Evolutionary conservation across 768 basidiomycete genomes (phyloP).

Genomic region (Ramaria sp.): DNA sequence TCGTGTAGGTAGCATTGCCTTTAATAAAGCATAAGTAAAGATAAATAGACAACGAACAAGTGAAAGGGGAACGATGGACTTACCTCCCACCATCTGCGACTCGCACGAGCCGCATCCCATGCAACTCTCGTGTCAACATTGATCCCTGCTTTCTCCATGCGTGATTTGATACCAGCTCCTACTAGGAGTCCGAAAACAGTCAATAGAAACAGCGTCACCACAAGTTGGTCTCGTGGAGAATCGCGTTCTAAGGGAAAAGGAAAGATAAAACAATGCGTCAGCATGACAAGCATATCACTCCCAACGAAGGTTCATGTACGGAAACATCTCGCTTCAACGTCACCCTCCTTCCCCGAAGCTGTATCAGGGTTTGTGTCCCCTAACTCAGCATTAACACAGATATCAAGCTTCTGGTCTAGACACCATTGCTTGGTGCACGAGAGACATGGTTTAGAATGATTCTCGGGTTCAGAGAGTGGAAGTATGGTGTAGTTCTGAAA

Average conservation of each 20-base stretch:
- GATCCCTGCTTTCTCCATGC: conserved; percentile 71
- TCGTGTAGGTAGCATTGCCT: conserved; percentile 49
- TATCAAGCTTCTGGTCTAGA: conserved; percentile 79
- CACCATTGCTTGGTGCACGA: conserved; percentile 96
- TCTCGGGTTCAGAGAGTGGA: conserved; percentile 68
- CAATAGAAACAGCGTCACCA: conserved; percentile 84
- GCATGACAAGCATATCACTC: conserved; percentile 8
- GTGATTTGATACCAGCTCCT: conserved; percentile 73
- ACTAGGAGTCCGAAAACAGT: conserved; percentile 80
- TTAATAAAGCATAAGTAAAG: conserved; percentile 13
- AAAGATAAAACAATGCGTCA: conserved; percentile 9
- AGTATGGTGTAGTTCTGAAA: conserved; percentile 85
- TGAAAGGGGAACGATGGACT: conserved; percentile 10
- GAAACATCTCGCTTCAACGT: conserved; percentile 93
- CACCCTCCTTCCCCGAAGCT: conserved; percentile 89
- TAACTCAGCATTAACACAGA: conserved; percentile 69
- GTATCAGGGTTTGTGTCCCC: conserved; percentile 89
- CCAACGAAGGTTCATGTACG: conserved; percentile 32
- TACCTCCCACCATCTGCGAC: conserved; percentile 81
- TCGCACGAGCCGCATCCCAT: conserved; percentile 35
- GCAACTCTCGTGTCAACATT: conserved; percentile 35
- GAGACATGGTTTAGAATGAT: conserved; percentile 81
- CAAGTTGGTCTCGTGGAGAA: conserved; percentile 89
- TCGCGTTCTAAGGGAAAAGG: conserved; percentile 59
- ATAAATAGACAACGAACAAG: neutral